Base-by-base conservation (phyloP, 169 alveolate genomes). In the Besnoitia besnoiti region DNA sequence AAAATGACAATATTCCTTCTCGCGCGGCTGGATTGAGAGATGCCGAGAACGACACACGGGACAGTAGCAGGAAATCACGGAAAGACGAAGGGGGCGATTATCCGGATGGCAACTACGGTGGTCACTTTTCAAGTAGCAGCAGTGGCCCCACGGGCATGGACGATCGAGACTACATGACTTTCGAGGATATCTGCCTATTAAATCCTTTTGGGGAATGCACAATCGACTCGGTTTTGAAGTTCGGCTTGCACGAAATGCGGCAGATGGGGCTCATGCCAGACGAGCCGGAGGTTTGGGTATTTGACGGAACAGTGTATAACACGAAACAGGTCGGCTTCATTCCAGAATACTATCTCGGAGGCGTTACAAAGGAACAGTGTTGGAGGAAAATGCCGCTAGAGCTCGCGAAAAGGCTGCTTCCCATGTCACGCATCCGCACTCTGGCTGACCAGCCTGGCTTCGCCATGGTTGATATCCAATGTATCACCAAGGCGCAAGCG, bases 321-420 rank as follows among this genome's bases (percentile, higher is more conserved):
- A 80, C 93, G n/a, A 90, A 95, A 89, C 93, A 95, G 40, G 95
- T 82, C 46, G 97, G 93, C 39, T 95, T 95, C 88, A 77, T 95
- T 42, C 97, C 97, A 8, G 96, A 96, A 85, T 94, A 94, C 87
- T 90, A 87, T 62, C 61, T 96, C 47, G 97, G 97, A 0, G 95
- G 95, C 40, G 62, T 90, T 85, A 94, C 85, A 12, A 90, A 90
- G 67, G 94, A 85, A 27, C 95, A 95, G 0, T 96, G 97, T 75
- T 89, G 89, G 62, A 90, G 95, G 79, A 85, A 93, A 24, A 82
- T 95, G 89, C 97, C 97, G 24, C 73, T 94, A 27, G 95, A 93
- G 0, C 85, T 95, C 27, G 94, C 94, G 12, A 85, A 93, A 35
- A 84, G 94, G 46, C 92, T 95, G 49, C 84, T 94, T 33, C 92